phyloP scores from a whole-genome alignment of 2,329 filamentous ascomycete genomes.

The Metarhizium humberi region DNA sequence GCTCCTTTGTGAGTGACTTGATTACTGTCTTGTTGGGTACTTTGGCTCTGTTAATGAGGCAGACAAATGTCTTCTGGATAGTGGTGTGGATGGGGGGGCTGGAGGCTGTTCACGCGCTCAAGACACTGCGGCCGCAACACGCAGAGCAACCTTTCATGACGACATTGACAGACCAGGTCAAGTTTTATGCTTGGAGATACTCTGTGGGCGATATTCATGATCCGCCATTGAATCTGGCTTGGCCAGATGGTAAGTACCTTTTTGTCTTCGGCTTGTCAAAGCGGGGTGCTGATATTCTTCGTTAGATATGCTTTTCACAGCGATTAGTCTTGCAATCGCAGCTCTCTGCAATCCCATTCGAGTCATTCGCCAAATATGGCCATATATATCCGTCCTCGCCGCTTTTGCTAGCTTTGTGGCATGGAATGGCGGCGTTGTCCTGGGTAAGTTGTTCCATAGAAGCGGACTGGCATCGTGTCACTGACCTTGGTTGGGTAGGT shows the following conservation, averaged over 20 bases:
- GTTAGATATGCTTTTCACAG: conserved; percentile 44
- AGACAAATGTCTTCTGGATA: conserved; percentile 97
- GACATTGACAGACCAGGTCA: conserved; percentile 24
- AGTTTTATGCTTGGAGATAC: conserved; percentile 32
- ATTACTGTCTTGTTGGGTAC: conserved; percentile 48
- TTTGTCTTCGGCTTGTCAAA: background rate
- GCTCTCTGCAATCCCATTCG: conserved; percentile 37
- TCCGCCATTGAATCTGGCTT: conserved; percentile 34
- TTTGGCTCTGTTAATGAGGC: conserved; percentile 65
- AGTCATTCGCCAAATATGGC: conserved; percentile 42
- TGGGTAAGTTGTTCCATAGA: conserved; percentile 46
- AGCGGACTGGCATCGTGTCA: background rate
- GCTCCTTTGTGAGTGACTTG: conserved; percentile 30
- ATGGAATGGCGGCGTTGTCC: conserved; percentile 87
- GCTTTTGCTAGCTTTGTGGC: conserved; percentile 67
- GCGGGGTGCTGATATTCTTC: background rate
- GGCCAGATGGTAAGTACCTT: conserved; percentile 37
- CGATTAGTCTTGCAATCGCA: conserved; percentile 55
- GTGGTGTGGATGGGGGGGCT: conserved; percentile 64
- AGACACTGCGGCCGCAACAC: conserved; percentile 26
- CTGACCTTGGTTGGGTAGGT: conserved; percentile 38
- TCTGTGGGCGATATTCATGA: conserved; percentile 47
- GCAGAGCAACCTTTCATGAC: conserved; percentile 20
- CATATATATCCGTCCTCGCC: conserved; percentile 51
- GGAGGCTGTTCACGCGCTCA: conserved; percentile 43